phyloP scores from a whole-genome alignment of 2,329 filamentous ascomycete genomes.

The Pseudogymnoascus sp. region DNA sequence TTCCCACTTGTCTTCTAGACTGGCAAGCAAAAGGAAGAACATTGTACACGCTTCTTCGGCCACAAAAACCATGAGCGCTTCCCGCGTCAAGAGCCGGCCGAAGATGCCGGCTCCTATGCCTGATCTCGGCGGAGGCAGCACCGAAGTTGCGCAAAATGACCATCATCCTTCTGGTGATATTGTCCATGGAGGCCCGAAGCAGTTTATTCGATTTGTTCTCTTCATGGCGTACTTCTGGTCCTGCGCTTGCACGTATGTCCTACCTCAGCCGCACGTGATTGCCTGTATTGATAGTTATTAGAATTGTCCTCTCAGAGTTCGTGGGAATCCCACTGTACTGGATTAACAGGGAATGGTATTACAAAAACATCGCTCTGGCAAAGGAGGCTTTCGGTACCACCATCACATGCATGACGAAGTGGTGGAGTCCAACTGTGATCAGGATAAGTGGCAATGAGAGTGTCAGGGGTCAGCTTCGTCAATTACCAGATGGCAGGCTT shows the following conservation, averaged over 20 bases:
- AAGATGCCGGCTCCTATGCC: conserved; percentile 9
- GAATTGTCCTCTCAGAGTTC: conserved; percentile 63
- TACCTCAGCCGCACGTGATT: background rate
- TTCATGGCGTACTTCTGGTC: conserved; percentile 23
- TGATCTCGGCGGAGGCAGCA: conserved; percentile 11
- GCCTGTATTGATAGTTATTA: conserved; percentile 26
- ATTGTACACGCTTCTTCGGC: background rate
- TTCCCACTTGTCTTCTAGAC: background rate
- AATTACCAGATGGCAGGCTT: conserved; percentile 62
- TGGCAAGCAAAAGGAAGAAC: background rate
- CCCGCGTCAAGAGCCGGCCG: conserved; percentile 6
- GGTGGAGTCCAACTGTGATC: conserved; percentile 78
- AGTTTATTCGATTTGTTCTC: conserved; percentile 22
- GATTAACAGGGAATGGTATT: conserved; percentile 68
- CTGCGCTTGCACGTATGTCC: conserved; percentile 24
- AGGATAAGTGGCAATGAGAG: conserved; percentile 76
- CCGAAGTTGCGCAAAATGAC: conserved; percentile 15
- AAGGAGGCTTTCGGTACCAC: conserved; percentile 76
- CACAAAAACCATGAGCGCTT: background rate
- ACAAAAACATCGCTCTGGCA: conserved; percentile 79
- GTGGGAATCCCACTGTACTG: conserved; percentile 69
- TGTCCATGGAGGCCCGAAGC: conserved; percentile 23
- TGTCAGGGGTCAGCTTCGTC: conserved; percentile 64
- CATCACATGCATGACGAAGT: conserved; percentile 71
- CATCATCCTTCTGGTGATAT: conserved; percentile 27